These are phyloP conservation scores for Fusarium decemcellulare DNA, from an alignment of 2,329 filamentous ascomycete genomes.

Conservation along the genomic window DNA sequence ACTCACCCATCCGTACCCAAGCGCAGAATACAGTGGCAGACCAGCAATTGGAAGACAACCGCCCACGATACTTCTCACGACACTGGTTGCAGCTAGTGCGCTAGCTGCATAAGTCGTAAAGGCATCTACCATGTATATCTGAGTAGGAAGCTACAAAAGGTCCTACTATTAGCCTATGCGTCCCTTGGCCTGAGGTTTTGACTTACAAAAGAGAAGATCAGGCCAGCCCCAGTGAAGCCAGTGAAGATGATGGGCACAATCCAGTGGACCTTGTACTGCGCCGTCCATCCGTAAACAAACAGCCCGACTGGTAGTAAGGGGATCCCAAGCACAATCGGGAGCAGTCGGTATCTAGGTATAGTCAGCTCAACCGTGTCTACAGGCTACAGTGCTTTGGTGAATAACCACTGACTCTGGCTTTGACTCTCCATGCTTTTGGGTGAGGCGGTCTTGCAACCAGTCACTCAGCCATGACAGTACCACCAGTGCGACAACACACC, in stretches of 20 bases:
- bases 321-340: slow-evolving; percentile 13
- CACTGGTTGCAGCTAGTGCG: slow-evolving; percentile 18
- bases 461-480: slow-evolving; percentile 21
- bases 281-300: slow-evolving; percentile 21
- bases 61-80: slow-evolving; percentile 20
- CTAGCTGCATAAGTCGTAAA: slow-evolving; percentile 24
- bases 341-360: slow-evolving; percentile 1
- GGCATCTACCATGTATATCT: slow-evolving; percentile 25
- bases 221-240: slow-evolving; percentile 13
- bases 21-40: slow-evolving; percentile 8
- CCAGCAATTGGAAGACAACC: slow-evolving; percentile 18
- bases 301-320: not conserved
- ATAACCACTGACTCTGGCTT: slow-evolving; percentile 11
- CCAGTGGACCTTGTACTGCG: slow-evolving; percentile 19
- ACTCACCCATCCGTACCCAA: slow-evolving; percentile 23
- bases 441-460: slow-evolving; percentile 5
- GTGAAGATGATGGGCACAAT: slow-evolving; percentile 28
- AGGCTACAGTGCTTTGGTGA: accelerated
- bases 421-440: slow-evolving; percentile 3
- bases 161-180: not conserved
- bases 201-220: slow-evolving; percentile 26
- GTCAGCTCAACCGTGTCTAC: not conserved
- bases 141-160: slow-evolving; percentile 5
- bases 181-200: too few relatives aligned
- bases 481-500: slow-evolving; percentile 1